Conservation (phyloP, 1,284 basidiomycete genomes). For the Cryptococcus floricola region DNA sequence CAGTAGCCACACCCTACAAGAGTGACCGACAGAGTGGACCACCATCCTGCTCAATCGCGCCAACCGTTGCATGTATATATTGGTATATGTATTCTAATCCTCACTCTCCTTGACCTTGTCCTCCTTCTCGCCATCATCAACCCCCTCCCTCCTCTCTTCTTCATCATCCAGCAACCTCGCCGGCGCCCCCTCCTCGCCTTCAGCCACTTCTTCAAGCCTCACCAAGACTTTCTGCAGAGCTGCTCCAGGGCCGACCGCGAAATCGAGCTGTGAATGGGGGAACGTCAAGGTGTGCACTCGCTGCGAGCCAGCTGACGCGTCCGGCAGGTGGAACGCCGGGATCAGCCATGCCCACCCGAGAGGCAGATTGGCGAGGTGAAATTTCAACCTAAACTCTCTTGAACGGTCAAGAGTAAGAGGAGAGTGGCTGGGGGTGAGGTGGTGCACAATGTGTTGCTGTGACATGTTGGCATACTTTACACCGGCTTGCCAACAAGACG, state of each 20-base stretch:
- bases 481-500: slow-evolving; percentile 34
- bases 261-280: slow-evolving; percentile 60
- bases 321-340: slow-evolving; percentile 70
- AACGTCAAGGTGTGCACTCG: slow-evolving; percentile 53
- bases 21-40: no score
- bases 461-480: slow-evolving; percentile 18
- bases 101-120: slow-evolving; percentile 22
- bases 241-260: slow-evolving; percentile 66
- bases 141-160: slow-evolving; percentile 23
- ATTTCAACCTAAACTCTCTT: slow-evolving; percentile 70
- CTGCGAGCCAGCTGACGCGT: slow-evolving; percentile 46
- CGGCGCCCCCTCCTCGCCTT: slow-evolving; percentile 12
- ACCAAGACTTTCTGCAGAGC: slow-evolving; percentile 59
- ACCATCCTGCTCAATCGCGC: no score
- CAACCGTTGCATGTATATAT: background rate
- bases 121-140: slow-evolving; percentile 14
- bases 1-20: no score
- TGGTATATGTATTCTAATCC: background rate
- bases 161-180: slow-evolving; percentile 24
- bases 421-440: slow-evolving; percentile 17
- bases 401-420: slow-evolving; percentile 61
- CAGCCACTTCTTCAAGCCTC: slow-evolving; percentile 24
- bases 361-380: slow-evolving; percentile 70
- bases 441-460: slow-evolving; percentile 27
- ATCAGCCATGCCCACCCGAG: slow-evolving; percentile 81